Conservation (phyloP, 768 basidiomycete species). For the Guyanaporus albipodus region DNA sequence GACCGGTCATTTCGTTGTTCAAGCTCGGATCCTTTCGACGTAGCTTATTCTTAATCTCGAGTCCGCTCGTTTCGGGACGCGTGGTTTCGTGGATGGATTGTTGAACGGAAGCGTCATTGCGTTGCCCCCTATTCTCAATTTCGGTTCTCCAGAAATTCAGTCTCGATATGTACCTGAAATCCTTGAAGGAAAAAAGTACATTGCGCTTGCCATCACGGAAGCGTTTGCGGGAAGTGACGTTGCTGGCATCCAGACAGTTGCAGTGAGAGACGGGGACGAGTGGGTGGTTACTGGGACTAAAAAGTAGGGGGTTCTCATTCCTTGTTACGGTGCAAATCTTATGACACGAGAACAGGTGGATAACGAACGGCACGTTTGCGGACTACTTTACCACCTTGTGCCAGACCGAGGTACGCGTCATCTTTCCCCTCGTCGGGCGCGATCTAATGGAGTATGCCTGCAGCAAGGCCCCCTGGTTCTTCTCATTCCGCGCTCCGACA, state of each 20-base stretch:
- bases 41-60: constrained; percentile 81
- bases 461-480: constrained; percentile 74
- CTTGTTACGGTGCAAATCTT: not conserved
- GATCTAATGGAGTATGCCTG: constrained; percentile 3
- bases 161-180: constrained; percentile 70
- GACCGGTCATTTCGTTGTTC: too few relatives aligned
- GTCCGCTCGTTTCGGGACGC: constrained; percentile 75
- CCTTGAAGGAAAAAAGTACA: constrained; percentile 74
- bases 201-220: constrained; percentile 89
- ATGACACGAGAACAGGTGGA: constrained; percentile 59
- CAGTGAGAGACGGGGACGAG: constrained; percentile 76
- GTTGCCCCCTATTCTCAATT: constrained; percentile 88
- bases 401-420: constrained; percentile 52
- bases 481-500: constrained; percentile 65
- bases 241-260: constrained; percentile 78
- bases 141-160: constrained; percentile 70
- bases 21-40: constrained; percentile 1
- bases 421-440: not conserved
- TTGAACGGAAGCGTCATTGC: constrained; percentile 81
- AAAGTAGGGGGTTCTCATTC: constrained; percentile 46
- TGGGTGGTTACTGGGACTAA: constrained; percentile 94
- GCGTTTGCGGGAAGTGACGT: constrained; percentile 92
- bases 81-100: constrained; percentile 86
- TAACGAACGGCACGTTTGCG: constrained; percentile 81
- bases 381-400: constrained; percentile 84